Conservation (phyloP, 2,329 filamentous ascomycete species). For the Teratosphaeria pseudoeucalypti region DNA sequence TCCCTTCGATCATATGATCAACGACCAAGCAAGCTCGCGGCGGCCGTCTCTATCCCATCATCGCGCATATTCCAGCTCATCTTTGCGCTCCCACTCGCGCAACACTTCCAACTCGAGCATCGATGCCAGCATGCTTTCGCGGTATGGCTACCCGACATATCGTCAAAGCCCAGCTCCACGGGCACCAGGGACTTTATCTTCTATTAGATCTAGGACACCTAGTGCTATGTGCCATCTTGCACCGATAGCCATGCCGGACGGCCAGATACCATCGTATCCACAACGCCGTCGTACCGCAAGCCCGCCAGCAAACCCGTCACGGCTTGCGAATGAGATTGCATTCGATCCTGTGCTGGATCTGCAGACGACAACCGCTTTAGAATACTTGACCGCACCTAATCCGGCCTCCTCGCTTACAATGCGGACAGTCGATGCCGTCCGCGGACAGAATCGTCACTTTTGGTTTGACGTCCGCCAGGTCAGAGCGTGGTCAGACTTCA, state of each 20-base stretch:
- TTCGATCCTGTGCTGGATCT: constrained; percentile 25
- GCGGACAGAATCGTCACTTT: constrained; percentile 66
- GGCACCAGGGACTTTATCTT: constrained; percentile 13
- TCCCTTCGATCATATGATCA: constrained; percentile 12
- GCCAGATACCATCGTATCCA: constrained; percentile 22
- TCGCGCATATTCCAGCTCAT: constrained; percentile 17
- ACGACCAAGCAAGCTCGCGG: constrained; percentile 7
- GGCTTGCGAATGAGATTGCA: constrained; percentile 30
- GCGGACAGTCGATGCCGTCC: constrained; percentile 58
- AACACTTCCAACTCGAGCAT: constrained; percentile 24
- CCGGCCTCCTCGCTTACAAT: constrained; percentile 74
- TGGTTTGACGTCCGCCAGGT: constrained; percentile 95
- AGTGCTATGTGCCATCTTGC: constrained; percentile 27
- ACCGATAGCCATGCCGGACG: constrained; percentile 21
- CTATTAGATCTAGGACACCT: constrained; percentile 21
- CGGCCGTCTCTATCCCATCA: constrained; percentile 14
- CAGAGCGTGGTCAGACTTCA: constrained; percentile 74
- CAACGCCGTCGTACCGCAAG: constrained; percentile 18
- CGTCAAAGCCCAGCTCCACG: constrained; percentile 30
- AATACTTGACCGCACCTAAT: constrained; percentile 69
- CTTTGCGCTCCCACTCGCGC: constrained; percentile 18
- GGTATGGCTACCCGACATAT: constrained; percentile 77
- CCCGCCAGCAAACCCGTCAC: constrained; percentile 34
- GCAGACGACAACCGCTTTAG: constrained; percentile 57
- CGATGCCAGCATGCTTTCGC: constrained; percentile 28